A percentile compares a stretch with the other conserved stretches of the same genome.
Conservation (phyloP, 129 eudicot species). For the Tagetes erecta region DNA sequence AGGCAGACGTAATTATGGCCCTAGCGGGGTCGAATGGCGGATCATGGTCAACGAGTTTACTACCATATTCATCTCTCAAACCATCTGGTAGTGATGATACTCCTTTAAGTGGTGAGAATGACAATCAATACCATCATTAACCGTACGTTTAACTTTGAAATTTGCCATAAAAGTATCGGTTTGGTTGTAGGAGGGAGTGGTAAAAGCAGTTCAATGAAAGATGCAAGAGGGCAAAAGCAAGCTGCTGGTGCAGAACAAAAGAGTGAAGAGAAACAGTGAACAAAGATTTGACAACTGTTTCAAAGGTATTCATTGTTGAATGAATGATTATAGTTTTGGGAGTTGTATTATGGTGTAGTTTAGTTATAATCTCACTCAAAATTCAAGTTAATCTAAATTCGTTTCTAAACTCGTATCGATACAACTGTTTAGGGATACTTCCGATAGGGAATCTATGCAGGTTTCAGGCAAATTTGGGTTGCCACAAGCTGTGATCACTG, state of each 20-base stretch:
- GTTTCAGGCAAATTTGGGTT: too few relatives aligned
- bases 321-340: slow-evolving; percentile 15
- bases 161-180: neutral
- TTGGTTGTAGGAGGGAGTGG: slow-evolving; percentile 26
- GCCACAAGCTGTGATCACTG: too few relatives aligned
- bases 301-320: slow-evolving; percentile 21
- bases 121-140: slow-evolving; percentile 19
- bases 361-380: slow-evolving; percentile 14
- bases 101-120: slow-evolving; percentile 41
- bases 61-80: slow-evolving; percentile 49
- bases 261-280: slow-evolving; percentile 35
- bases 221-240: slow-evolving; percentile 26
- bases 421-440: neutral
- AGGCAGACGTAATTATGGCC: slow-evolving; percentile 96
- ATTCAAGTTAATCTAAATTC: neutral
- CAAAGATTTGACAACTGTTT: neutral
- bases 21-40: slow-evolving; percentile 94
- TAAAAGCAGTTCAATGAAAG: slow-evolving; percentile 13
- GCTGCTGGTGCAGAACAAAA: slow-evolving; percentile 31
- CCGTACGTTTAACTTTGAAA: neutral
- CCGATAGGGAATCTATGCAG: too few relatives aligned
- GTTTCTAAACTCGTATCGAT: neutral
- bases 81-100: slow-evolving; percentile 43
- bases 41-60: slow-evolving; percentile 84
- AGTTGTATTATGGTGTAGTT: slow-evolving; percentile 36